Percentiles rank a stretch among this genome's conserved stretches.
phyloP scores from a whole-genome alignment of 257 asterid species.

The Plantago elongata region DNA sequence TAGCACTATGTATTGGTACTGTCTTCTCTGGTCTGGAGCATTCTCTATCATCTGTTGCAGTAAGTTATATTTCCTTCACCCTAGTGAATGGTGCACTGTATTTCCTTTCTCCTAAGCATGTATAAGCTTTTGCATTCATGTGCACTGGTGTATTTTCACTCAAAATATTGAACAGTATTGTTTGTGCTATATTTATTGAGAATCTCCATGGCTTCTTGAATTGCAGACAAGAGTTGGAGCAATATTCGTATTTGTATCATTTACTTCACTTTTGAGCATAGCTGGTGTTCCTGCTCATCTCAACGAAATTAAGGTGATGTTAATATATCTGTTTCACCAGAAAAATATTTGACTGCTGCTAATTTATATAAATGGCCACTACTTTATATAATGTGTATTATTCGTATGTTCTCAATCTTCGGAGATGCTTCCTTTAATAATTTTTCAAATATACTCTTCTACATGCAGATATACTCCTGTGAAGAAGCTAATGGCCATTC shows the following conservation, averaged over 20 bases:
- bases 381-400: too few species aligned
- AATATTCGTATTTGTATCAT: slow-evolving; percentile 71
- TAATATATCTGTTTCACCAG: neutral
- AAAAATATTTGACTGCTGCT: neutral
- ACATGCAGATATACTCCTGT: slow-evolving; percentile 58
- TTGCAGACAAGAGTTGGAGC: slow-evolving; percentile 93
- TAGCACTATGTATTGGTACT: slow-evolving; percentile 75
- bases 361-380: neutral
- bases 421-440: neutral
- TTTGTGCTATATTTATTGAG: neutral
- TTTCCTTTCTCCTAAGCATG: neutral
- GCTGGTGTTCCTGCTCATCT: slow-evolving; percentile 90
- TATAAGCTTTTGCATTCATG: neutral
- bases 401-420: neutral
- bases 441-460: neutral
- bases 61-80: slow-evolving; percentile 30
- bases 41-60: slow-evolving; percentile 92
- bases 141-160: neutral
- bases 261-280: slow-evolving; percentile 73
- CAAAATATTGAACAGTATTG: neutral
- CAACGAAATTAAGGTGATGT: slow-evolving; percentile 80
- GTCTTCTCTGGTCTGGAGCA: slow-evolving; percentile 91
- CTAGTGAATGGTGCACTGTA: neutral
- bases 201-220: slow-evolving; percentile 6
- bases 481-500: slow-evolving; percentile 91